These are phyloP conservation scores for Ceratocystis colombiana DNA, from an alignment of 2,329 filamentous ascomycete species.

Conservation along the genomic window DNA sequence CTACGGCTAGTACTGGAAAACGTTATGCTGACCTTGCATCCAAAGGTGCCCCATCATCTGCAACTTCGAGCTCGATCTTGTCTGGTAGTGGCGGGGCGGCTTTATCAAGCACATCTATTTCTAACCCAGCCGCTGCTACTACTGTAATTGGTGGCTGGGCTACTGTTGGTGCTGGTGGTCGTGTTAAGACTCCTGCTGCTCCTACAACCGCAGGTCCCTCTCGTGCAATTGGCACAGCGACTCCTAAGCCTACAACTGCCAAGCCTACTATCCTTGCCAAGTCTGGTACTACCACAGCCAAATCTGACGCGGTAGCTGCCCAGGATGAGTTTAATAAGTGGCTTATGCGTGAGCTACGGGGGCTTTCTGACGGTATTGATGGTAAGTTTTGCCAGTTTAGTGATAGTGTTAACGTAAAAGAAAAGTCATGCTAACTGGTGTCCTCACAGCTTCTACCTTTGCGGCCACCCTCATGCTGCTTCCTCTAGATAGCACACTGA, in stretches of 20 bases:
- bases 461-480: constrained; percentile 64
- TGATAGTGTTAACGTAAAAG: constrained; percentile 27
- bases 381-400: constrained; percentile 36
- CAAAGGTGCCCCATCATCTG: constrained; percentile 44
- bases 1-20: constrained; percentile 53
- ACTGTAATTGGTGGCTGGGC: constrained; percentile 82
- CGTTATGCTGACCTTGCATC: constrained; percentile 90
- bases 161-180: constrained; percentile 87
- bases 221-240: constrained; percentile 39
- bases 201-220: neutral
- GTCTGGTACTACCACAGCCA: constrained; percentile 39
- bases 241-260: constrained; percentile 38
- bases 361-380: constrained; percentile 47
- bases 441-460: constrained; percentile 61
- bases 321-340: constrained; percentile 92
- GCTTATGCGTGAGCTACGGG: constrained; percentile 71
- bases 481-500: constrained; percentile 66
- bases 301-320: constrained; percentile 40
- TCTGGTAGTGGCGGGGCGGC: constrained; percentile 34
- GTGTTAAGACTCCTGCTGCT: constrained; percentile 59
- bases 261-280: constrained; percentile 44
- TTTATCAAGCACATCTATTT: constrained; percentile 37
- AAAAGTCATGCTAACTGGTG: constrained; percentile 12
- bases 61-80: constrained; percentile 31
- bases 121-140: constrained; percentile 87